Evolutionary conservation across 2,329 filamentous ascomycete species (phyloP), one percentile per base, ranked within the genome.

Genomic region (Ophiostoma sp.): DNA sequence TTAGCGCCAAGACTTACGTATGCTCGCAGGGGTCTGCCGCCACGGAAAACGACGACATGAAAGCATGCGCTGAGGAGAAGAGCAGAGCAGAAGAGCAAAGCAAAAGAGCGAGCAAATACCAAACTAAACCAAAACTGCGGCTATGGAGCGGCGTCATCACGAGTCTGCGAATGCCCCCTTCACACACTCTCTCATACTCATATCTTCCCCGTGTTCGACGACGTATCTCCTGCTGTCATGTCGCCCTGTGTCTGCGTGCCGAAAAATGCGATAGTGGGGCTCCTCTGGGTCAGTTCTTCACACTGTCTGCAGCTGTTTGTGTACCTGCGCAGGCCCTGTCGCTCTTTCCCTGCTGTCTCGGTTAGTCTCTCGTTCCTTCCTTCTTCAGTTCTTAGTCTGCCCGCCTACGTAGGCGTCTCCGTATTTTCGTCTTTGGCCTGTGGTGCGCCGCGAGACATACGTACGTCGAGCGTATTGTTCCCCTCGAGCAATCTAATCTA

Each of bases 1-100:
- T 45, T 66, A 55, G 40, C 66, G 66, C 66, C 68, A 68, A 66
- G 64, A 66, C 68, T 60, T 69, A 69, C 68, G 68, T 69, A 68
- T 68, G 44, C 64, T 42, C 27, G n/a, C 55, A 55, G 42, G 42
- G 52, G 52, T 66, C 41, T 27, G 52, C 63, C 18, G 45, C 9
- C 27, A 36, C 42, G 14, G 36, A 16, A 41, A 8, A n/a, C 36
- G 36, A n/a, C 16, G 8, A 44, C n/a, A 14, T 44, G 42, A 44
- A 44, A 44, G 42, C 42, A 44, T 2, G 42, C 42, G 27, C 27
- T 27, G 27, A 27, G 27, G 27, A 27, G 27, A 27, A 27, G 27
- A 27, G 27, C 27, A 27, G 27, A 27, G 27, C 27, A 27, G 27
- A 27, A 27, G 27, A 27, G 27, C 2, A 27, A 27, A 27, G 2